Evolutionary conservation across 2,329 filamentous ascomycete genomes (phyloP).

Genomic region (Alternaria angustiovoidea): DNA sequence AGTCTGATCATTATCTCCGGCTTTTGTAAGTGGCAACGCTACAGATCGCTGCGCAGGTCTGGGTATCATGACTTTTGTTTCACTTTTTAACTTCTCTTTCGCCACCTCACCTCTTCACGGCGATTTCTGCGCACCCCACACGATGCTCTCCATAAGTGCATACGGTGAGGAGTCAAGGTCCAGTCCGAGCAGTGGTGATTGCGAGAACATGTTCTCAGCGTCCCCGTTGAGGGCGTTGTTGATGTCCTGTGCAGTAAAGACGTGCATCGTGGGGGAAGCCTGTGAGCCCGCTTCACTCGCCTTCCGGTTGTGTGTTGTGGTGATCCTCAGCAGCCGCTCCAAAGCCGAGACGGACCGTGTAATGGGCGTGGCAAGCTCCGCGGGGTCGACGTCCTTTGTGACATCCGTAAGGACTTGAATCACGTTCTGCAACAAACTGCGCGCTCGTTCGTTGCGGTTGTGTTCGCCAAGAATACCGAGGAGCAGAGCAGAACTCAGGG

Average conservation of each 20-base stretch:
- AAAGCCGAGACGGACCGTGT: constrained; percentile 57
- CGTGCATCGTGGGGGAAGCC: constrained; percentile 41
- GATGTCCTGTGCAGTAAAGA: constrained; percentile 49
- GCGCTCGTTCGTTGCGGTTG: constrained; percentile 55
- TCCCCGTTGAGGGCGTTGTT: constrained; percentile 48
- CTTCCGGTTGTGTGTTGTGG: constrained; percentile 30
- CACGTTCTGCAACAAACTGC: constrained; percentile 56
- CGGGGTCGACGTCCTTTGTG: constrained; percentile 56
- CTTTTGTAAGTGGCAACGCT: background rate
- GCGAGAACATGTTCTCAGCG: constrained; percentile 35
- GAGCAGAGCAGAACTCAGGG: constrained; percentile 54
- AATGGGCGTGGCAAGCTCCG: constrained; percentile 58
- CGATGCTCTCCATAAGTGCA: constrained; percentile 58
- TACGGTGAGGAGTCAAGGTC: constrained; percentile 57
- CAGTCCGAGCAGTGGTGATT: constrained; percentile 47
- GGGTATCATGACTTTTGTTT: constrained; percentile 15
- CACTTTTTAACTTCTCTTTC: background rate
- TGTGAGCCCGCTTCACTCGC: constrained; percentile 42
- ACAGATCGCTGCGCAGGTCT: constrained; percentile 1
- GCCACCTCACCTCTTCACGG: background rate
- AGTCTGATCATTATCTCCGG: background rate
- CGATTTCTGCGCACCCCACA: constrained; percentile 52
- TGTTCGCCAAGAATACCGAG: constrained; percentile 57
- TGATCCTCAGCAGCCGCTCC: constrained; percentile 52
- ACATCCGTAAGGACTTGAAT: constrained; percentile 57